A percentile compares a stretch with the other conserved stretches of the same genome.
phyloP scores from a whole-genome alignment of 768 basidiomycete genomes.

The Mrakia frigida region DNA sequence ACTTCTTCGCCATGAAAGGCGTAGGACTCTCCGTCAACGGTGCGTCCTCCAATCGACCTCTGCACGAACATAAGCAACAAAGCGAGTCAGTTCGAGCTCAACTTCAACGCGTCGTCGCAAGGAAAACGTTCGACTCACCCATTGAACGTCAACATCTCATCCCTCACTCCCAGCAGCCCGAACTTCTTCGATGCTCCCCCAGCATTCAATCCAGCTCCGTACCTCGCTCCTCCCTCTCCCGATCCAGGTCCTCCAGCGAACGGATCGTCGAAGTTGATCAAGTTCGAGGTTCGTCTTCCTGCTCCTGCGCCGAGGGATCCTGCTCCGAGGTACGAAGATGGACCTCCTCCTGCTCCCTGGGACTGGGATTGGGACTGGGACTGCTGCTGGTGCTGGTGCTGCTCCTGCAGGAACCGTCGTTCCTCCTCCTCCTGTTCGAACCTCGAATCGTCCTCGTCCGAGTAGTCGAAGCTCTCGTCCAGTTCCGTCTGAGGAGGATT shows the following conservation, averaged over 20 bases:
- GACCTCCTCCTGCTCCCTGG: neutral
- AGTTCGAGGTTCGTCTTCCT: slow-evolving; percentile 2
- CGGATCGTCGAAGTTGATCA: slow-evolving; percentile 16
- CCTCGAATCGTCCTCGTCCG: neutral
- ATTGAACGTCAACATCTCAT: slow-evolving; percentile 31
- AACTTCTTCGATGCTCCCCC: neutral
- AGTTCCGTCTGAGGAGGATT: neutral
- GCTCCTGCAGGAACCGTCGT: neutral
- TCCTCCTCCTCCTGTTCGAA: slow-evolving; percentile 9
- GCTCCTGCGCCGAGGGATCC: too few relatives aligned
- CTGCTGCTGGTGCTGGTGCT: too few relatives aligned
- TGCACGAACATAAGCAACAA: neutral
- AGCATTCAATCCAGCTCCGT: slow-evolving; percentile 3
- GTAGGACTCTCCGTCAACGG: slow-evolving; percentile 22
- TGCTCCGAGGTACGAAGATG: too few relatives aligned
- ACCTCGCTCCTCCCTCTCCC: neutral
- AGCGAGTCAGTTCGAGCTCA: neutral
- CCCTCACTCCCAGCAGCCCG: neutral
- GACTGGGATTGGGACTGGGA: neutral
- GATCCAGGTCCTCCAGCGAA: neutral
- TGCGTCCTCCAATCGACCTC: slow-evolving; percentile 20
- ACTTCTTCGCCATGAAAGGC: slow-evolving; percentile 14
- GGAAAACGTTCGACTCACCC: slow-evolving; percentile 14
- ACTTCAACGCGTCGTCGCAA: neutral
- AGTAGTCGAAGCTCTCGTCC: neutral